Base-by-base conservation (phyloP, 140 eudicot genomes). In the Erigeron philadelphicus region DNA sequence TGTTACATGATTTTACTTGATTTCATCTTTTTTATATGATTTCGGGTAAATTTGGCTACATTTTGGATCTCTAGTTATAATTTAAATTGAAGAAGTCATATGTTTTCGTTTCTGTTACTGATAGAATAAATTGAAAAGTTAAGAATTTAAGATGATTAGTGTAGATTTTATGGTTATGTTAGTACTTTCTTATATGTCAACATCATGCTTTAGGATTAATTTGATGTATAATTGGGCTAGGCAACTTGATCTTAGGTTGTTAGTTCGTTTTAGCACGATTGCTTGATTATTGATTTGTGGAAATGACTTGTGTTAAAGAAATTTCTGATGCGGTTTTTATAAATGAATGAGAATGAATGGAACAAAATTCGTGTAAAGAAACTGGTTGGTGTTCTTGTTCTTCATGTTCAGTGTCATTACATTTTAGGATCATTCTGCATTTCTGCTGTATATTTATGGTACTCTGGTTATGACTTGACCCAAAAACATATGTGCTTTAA, bases 371-470 rank as follows among this genome's bases (percentile, higher is more conserved):
- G 31, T 65, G 38, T 43, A 15, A 59, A 54, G 60, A 54, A 23
- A 9, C 58, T 53, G 58, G 15, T 43, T 42, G 59, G 1, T 11
- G 6, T 45, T 66, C 44, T 74, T 10, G 46, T 1, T 55, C 55
- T 16, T 64, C 43, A 8, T 66, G 11, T 64, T 42, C 18, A 10
- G n/a, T 10, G 13, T 57, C 47, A 45, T 45, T 47, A 16, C 19
- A 42, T 45, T 44, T 35, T 68, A 59, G 71, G 80, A 68, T 71
- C 66, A 8, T 68, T 67, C 6, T 61, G 55, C 12, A 61, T 5
- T 68, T 67, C 6, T 61, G 55, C 12, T 63, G 62, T 64, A 9
- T 64, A 21, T 4, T 18, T 35, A 16, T 15, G 13, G 44, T 41
- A 7, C 35, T 41, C 17, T 73, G 45, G 46, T 64, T 52, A 63